Base-by-base conservation (phyloP, 352 stramenopile species). In the Elongisporangium prolatum region DNA sequence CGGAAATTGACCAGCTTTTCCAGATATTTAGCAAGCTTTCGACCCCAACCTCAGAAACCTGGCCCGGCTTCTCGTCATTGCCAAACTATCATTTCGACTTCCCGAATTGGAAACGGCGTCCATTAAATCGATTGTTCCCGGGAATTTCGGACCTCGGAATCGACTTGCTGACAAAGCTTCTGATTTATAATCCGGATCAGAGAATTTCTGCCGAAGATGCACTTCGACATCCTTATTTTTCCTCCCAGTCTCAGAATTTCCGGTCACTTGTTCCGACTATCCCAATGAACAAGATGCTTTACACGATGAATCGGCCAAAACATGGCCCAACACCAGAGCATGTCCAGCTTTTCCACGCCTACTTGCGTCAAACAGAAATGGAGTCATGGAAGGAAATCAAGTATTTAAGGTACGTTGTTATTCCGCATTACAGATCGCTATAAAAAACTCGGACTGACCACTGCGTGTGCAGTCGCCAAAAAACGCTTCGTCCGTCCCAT, bases 31-130 rank as follows among this genome's bases (percentile, higher is more conserved):
- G 81, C 63, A 96, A 98, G 59, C 74, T 99, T 21, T 98, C 97
- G 60, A 99, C 98, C 13, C 98, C 98, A 0, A 98, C 85, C 14
- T 97, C 99, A 21, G 78, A 97, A 52, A 86, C 92, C 1, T 99
- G 98, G 98, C 95, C 96, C 18, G 97, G 96, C 34, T 97, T 99
- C 16, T 98, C 95, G 17, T 87, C 88, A 1, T 79, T 99, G n/a
- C 96, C 95, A 21, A 98, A 99, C 73, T 99, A 98, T 76, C 75
- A 93, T 48, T 97, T 98, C 49, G 81, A 90, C 50, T 95, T 91
- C 54, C 84, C 79, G 25, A 89, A 90, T 67, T 95, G 78, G 83
- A 83, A 79, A 56, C 72, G 70, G 60, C 76, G 74, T 63, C 83
- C 76, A 3, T 70, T 91, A 51, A 82, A 86, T 71, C 76, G 77